Evolutionary conservation across 805 yeast genomes (phyloP), one percentile per base, ranked within the genome.

Genomic region (Cyberlindnera misumaiensis): DNA sequence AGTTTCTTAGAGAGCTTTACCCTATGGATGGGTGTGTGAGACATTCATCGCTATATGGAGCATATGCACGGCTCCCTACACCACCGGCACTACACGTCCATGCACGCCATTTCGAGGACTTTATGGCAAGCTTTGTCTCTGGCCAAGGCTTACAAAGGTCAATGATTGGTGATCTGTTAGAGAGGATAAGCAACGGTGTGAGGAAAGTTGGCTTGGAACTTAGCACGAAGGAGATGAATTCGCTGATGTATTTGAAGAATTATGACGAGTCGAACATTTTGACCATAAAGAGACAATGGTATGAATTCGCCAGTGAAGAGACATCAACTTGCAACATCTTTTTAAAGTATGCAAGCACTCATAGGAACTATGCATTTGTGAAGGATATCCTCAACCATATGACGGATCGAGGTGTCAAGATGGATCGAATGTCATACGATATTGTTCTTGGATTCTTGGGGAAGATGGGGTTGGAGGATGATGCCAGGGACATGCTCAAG

Each of bases 21-120:
- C 52, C 52, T 2, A 11, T 38, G 12, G 32, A 17, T 7, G 38
- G 39, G 2, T 9, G 24, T 4, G 40, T 48, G 11, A 22, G 40
- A 28, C 46, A 44, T 31, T 32, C 36, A 11, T 24, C 31, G n/a
- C 37, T 59, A 8, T 55, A 40, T 29, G 32, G 41, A 1, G 52
- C 51, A 3, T 62, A 61, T 42, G 29, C 48, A 11, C 20, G 36
- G 2, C 39, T 65, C 5, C 70, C 70, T 3, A 31, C 42, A 14
- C 65, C 64, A 11, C 56, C 56, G 25, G 63, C 67, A 5, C 35
- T 44, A 11, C 53, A 54, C 31, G 51, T 65, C 14, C 41, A 46
- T 5, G 43, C 54, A 1, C 42, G 35, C 9, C 62, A 63, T 39
- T 46, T 64, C 17, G 68, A 64, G 42, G 51, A 46, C 10, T 41